A percentile compares a stretch with the other conserved stretches of the same genome.
Conservation (phyloP, 371 early-diverging fungal genomes). For the Cokeromyces recurvatus region DNA sequence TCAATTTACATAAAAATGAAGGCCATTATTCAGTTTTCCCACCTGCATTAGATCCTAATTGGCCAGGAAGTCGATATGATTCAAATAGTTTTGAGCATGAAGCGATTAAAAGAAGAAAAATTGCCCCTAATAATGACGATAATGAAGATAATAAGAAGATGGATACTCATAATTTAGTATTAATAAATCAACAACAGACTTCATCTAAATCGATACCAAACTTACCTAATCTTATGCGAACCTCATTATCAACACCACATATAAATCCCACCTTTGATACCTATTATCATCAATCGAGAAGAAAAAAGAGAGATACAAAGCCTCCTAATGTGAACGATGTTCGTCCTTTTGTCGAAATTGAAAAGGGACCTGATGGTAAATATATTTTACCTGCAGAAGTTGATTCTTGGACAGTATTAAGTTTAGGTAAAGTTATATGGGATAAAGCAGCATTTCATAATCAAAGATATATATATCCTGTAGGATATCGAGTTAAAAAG, state of each 20-base stretch:
- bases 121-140: too few species aligned
- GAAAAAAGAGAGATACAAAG: constrained; percentile 38
- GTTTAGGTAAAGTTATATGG: constrained; percentile 67
- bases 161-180: too few species aligned
- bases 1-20: neutral
- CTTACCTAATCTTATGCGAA: too few species aligned
- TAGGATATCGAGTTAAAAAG: constrained; percentile 70
- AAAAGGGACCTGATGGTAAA: constrained; percentile 56
- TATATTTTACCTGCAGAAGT: constrained; percentile 73
- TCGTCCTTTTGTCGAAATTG: constrained; percentile 43
- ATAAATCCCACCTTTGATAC: constrained; percentile 8
- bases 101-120: constrained; percentile 3
- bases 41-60: constrained; percentile 14
- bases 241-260: too few species aligned
- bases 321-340: constrained; percentile 36
- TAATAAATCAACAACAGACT: too few species aligned
- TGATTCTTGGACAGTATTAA: constrained; percentile 71
- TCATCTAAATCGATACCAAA: too few species aligned
- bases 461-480: constrained; percentile 88
- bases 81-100: constrained; percentile 11
- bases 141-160: too few species aligned
- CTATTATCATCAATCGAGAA: constrained; percentile 31
- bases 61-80: constrained; percentile 23
- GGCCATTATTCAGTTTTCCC: neutral
- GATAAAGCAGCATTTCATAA: constrained; percentile 80